phyloP scores from a whole-genome alignment of 2,329 filamentous ascomycete genomes.

The Fusarium sp. region DNA sequence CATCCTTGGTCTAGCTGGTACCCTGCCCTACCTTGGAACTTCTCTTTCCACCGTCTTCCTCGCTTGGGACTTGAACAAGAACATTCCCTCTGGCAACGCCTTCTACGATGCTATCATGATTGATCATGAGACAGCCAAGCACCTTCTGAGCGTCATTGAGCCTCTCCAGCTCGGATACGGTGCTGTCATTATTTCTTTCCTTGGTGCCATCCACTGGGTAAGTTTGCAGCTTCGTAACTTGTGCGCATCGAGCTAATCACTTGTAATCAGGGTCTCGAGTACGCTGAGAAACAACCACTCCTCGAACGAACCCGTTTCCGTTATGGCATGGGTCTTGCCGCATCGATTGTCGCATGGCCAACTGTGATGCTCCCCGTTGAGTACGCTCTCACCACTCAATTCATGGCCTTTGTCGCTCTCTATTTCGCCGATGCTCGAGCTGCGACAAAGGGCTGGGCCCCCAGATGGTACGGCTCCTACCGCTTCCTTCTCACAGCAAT shows the following conservation, averaged over 20 bases:
- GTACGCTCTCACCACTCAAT: constrained; percentile 87
- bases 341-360: constrained; percentile 87
- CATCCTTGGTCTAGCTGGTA: constrained; percentile 78
- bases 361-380: constrained; percentile 86
- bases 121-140: constrained; percentile 75
- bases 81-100: constrained; percentile 68
- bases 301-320: constrained; percentile 76
- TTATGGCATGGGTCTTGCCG: constrained; percentile 84
- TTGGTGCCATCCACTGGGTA: constrained; percentile 91
- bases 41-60: constrained; percentile 85
- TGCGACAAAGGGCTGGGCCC: constrained; percentile 79
- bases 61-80: constrained; percentile 82
- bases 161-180: constrained; percentile 92
- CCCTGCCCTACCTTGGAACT: constrained; percentile 86
- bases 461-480: constrained; percentile 87
- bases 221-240: background rate
- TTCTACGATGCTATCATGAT: constrained; percentile 67
- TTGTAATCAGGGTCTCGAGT: constrained; percentile 74
- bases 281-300: constrained; percentile 73
- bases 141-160: constrained; percentile 80
- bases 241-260: background rate
- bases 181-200: constrained; percentile 91
- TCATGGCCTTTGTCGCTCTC: constrained; percentile 83
- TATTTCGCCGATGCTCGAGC: constrained; percentile 88
- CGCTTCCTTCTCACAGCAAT: constrained; percentile 93